Evolutionary conservation across 2,329 filamentous ascomycete species (phyloP).

Genomic region (Alternaria postmessia): DNA sequence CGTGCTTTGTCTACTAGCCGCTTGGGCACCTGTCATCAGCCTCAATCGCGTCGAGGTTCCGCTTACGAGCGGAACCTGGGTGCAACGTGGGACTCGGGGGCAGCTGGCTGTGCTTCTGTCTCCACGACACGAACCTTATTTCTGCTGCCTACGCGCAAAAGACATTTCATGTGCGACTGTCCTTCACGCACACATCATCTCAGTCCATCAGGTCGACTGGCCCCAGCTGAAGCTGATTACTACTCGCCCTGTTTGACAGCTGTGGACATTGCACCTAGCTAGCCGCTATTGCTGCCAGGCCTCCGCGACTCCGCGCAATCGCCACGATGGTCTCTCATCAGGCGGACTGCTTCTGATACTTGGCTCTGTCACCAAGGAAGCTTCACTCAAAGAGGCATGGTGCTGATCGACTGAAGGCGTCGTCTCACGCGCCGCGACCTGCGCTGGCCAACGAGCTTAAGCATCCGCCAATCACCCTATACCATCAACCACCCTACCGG

Average conservation of each 20-base stretch:
- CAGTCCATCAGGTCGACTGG: background rate
- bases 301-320: constrained; percentile 3
- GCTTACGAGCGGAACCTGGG: constrained; percentile 1
- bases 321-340: constrained; percentile 20
- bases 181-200: constrained; percentile 4
- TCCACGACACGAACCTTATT: constrained; percentile 19
- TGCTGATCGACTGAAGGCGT: constrained; percentile 33
- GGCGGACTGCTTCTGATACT: constrained; percentile 23
- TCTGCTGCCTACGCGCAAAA: constrained; percentile 16
- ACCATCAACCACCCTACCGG: constrained; percentile 35
- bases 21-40: constrained; percentile 9
- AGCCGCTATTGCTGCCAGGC: constrained; percentile 6
- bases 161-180: constrained; percentile 8
- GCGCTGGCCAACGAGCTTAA: constrained; percentile 33
- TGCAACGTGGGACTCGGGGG: constrained; percentile 28
- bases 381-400: constrained; percentile 21
- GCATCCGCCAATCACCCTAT: constrained; percentile 28
- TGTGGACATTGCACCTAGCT: background rate
- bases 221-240: constrained; percentile 2
- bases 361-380: constrained; percentile 25
- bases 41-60: background rate
- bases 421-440: constrained; percentile 12
- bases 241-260: constrained; percentile 7
- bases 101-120: constrained; percentile 21
- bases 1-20: constrained; percentile 2